A percentile compares a stretch with the other conserved stretches of the same genome.
phyloP scores from a whole-genome alignment of 306 rosid species.

The Benincasa hispida region DNA sequence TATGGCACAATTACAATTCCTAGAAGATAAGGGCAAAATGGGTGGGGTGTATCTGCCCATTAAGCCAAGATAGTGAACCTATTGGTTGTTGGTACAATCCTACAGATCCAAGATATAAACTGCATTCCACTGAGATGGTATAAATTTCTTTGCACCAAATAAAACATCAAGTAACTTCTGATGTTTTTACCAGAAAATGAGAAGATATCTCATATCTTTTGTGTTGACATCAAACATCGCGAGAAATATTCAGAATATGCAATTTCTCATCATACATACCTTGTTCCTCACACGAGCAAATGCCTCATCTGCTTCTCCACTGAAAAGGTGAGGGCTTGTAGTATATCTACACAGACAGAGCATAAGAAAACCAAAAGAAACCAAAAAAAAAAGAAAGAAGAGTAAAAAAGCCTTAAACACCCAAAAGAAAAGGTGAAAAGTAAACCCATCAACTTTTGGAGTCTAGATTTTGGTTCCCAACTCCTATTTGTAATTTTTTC shows the following conservation, averaged over 20 bases:
- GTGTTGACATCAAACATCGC: neutral
- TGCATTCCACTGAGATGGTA: neutral
- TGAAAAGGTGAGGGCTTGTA: slow-evolving; percentile 88
- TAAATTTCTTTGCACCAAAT: neutral
- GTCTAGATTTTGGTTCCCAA: neutral
- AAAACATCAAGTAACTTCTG: neutral
- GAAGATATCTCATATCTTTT: neutral
- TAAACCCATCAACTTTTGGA: neutral
- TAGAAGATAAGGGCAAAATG: neutral
- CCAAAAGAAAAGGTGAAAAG: neutral
- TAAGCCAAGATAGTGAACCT: neutral
- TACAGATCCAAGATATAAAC: neutral
- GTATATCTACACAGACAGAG: slow-evolving; percentile 45
- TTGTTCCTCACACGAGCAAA: slow-evolving; percentile 73
- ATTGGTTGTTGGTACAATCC: neutral
- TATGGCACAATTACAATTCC: neutral
- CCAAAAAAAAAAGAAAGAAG: neutral
- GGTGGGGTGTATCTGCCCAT: neutral
- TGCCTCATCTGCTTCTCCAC: slow-evolving; percentile 70
- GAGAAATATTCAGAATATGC: neutral
- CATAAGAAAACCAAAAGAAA: neutral
- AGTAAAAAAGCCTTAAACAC: neutral
- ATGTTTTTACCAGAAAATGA: neutral
- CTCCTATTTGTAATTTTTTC: neutral
- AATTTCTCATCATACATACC: slow-evolving; percentile 24